Percentiles rank a stretch among this genome's conserved stretches.
Evolutionary conservation across 1,284 basidiomycete genomes (phyloP).

Genomic region (Vanrija pseudolonga): DNA sequence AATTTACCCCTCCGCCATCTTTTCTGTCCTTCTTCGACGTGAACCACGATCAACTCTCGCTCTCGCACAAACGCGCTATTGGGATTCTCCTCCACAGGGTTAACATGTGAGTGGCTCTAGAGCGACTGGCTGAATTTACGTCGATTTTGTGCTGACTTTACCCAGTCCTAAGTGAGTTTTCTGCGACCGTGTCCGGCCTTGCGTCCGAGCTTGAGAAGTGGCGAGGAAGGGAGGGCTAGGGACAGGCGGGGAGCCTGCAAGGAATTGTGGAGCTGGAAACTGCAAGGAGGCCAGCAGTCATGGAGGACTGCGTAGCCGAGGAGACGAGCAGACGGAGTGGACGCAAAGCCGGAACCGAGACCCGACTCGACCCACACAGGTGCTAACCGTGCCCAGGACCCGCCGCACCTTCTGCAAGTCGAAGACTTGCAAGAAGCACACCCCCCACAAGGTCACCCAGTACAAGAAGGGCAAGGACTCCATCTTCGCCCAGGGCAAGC

Average conservation of each 20-base stretch:
- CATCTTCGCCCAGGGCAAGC: slow-evolving; percentile 96
- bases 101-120: slow-evolving; percentile 38
- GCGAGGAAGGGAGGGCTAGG: background rate
- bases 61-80: slow-evolving; percentile 1
- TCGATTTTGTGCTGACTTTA: slow-evolving; percentile 10
- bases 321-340: background rate
- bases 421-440: slow-evolving; percentile 98
- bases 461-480: slow-evolving; percentile 99
- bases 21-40: slow-evolving; percentile 2
- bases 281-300: background rate
- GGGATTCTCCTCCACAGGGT: slow-evolving; percentile 28
- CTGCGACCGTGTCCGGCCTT: background rate
- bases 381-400: slow-evolving; percentile 33
- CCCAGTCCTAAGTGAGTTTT: slow-evolving; percentile 39
- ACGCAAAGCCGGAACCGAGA: background rate
- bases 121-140: background rate
- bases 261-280: background rate
- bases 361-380: background rate
- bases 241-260: background rate
- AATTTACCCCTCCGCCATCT: no score
- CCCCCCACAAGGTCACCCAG: slow-evolving; percentile 94
- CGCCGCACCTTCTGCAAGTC: slow-evolving; percentile 78
- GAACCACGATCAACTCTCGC: background rate
- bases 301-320: background rate
- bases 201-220: background rate